Evolutionary conservation across 2,329 filamentous ascomycete species (phyloP).

Genomic region (Orbilia brochopaga): DNA sequence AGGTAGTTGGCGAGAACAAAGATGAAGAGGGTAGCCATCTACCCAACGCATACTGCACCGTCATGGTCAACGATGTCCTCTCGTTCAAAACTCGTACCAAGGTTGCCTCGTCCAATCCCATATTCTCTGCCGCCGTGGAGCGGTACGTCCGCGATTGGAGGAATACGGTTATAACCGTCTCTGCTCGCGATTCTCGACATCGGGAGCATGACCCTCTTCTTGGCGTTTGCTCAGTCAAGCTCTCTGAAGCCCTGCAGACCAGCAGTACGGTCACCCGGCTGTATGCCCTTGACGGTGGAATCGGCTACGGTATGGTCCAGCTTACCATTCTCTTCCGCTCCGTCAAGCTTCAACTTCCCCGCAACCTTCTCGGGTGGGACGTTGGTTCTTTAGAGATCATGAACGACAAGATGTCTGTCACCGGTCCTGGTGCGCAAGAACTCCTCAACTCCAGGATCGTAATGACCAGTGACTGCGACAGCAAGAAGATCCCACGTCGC

Average conservation of each 20-base stretch:
- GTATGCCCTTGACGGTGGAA: slow-evolving; percentile 95
- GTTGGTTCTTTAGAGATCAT: slow-evolving; percentile 92
- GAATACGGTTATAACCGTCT: slow-evolving; percentile 81
- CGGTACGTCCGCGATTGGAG: slow-evolving; percentile 93
- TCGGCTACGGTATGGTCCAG: slow-evolving; percentile 87
- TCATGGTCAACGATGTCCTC: slow-evolving; percentile 84
- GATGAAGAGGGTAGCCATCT: slow-evolving; percentile 81
- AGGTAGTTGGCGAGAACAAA: slow-evolving; percentile 73
- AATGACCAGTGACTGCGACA: slow-evolving; percentile 49
- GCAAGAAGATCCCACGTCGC: slow-evolving; percentile 23
- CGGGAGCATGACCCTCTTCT: slow-evolving; percentile 93
- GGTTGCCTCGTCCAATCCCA: slow-evolving; percentile 89
- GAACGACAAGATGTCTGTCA: slow-evolving; percentile 71
- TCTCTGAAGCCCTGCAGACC: slow-evolving; percentile 85
- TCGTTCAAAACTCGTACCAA: slow-evolving; percentile 84
- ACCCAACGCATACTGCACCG: slow-evolving; percentile 92
- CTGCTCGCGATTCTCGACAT: slow-evolving; percentile 85
- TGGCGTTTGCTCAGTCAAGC: slow-evolving; percentile 84
- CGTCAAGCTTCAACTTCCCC: slow-evolving; percentile 83
- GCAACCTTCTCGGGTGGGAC: slow-evolving; percentile 86
- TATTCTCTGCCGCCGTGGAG: slow-evolving; percentile 96
- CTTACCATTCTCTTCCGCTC: slow-evolving; percentile 90
- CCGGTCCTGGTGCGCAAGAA: slow-evolving; percentile 64
- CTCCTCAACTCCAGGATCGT: slow-evolving; percentile 49
- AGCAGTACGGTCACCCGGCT: slow-evolving; percentile 85